These are phyloP conservation scores for Hypoxylon crocopeplum DNA, from an alignment of 495 filamentous ascomycete genomes.

Conservation along the genomic window DNA sequence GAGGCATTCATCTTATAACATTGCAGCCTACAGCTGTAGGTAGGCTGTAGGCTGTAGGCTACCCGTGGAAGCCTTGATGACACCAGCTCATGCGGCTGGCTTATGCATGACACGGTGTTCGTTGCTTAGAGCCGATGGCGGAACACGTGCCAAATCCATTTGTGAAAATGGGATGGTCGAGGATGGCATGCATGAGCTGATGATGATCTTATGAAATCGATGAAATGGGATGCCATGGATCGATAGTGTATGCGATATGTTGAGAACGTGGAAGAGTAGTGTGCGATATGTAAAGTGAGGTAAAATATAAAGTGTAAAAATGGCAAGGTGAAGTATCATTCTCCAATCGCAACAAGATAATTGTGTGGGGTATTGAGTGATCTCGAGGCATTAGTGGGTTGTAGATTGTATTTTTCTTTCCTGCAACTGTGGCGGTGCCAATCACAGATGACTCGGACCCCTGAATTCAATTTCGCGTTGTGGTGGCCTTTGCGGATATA, in stretches of 20 bases:
- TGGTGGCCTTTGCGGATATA: slow-evolving; percentile 39
- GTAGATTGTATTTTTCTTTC: not conserved
- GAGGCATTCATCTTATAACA: slow-evolving; percentile 3
- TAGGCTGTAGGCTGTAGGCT: not conserved
- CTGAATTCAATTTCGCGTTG: slow-evolving; percentile 24
- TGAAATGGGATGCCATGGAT: too few relatives aligned
- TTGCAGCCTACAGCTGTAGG: slow-evolving; percentile 22
- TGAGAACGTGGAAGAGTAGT: not conserved
- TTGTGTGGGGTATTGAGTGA: too few relatives aligned
- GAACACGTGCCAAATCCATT: slow-evolving; percentile 33
- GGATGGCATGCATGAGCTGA: slow-evolving; percentile 7
- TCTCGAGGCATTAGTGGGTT: too few relatives aligned
- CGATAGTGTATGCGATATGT: too few relatives aligned
- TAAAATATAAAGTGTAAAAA: not conserved
- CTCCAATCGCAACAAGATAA: too few relatives aligned
- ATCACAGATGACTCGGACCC: slow-evolving; percentile 36
- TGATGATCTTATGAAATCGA: not conserved
- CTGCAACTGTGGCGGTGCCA: slow-evolving; percentile 32
- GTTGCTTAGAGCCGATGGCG: not conserved
- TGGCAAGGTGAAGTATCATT: not conserved
- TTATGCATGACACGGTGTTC: not conserved
- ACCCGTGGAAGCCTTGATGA: slow-evolving; percentile 20
- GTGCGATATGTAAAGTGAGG: not conserved
- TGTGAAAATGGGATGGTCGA: slow-evolving; percentile 11
- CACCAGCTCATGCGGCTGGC: slow-evolving; percentile 4